phyloP scores from a whole-genome alignment of 192 early-diverging fungal species.

The Backusella circina region DNA sequence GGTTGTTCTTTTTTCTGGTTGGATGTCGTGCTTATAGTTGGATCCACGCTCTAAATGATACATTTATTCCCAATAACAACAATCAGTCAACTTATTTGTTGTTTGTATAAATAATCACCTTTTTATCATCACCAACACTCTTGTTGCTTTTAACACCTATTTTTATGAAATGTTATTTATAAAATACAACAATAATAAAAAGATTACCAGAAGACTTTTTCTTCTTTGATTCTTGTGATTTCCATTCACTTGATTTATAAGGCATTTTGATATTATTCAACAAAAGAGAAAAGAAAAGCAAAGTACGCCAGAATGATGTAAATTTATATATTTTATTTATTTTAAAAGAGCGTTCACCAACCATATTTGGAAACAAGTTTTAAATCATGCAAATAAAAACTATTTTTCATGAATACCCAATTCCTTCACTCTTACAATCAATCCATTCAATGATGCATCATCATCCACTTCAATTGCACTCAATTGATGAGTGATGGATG shows the following conservation, averaged over 20 bases:
- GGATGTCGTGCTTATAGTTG: background rate
- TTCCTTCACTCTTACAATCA: conserved; percentile 17
- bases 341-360: background rate
- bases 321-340: background rate
- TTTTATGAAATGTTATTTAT: background rate
- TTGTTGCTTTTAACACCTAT: background rate
- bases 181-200: background rate
- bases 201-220: background rate
- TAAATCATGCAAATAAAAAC: background rate
- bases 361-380: background rate
- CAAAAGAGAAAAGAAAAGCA: background rate
- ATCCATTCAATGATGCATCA: background rate
- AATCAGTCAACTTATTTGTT: background rate
- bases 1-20: background rate
- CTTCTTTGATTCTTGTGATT: background rate
- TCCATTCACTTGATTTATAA: background rate
- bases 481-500: conserved; percentile 3
- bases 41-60: background rate
- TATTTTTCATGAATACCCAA: conserved; percentile 11
- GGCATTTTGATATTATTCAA: background rate
- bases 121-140: background rate
- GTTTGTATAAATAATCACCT: background rate
- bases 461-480: conserved; percentile 5
- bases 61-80: background rate
- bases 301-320: background rate